Conservation (phyloP, 2,329 filamentous ascomycete species). For the Neofusicoccum kwambonambiense region DNA sequence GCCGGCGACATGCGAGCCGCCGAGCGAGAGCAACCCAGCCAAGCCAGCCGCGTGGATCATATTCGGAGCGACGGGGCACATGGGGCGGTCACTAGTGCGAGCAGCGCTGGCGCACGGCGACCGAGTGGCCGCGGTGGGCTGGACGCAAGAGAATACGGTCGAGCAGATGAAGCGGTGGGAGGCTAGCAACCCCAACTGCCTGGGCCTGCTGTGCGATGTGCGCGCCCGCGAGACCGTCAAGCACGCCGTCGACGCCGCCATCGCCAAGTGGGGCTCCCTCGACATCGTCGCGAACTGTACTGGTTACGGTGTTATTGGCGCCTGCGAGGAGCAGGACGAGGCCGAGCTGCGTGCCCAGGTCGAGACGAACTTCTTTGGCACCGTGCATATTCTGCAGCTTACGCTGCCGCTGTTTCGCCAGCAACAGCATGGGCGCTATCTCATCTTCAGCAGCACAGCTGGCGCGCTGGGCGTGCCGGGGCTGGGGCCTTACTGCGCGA, state of each 20-base stretch:
- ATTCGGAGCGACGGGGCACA: conserved; percentile 96
- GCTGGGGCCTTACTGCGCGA: conserved; percentile 90
- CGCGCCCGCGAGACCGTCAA: conserved; percentile 76
- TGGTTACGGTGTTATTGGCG: conserved; percentile 87
- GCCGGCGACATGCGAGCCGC: conserved; percentile 83
- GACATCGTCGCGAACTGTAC: conserved; percentile 56
- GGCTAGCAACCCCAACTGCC: conserved; percentile 59
- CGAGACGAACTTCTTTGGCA: conserved; percentile 96
- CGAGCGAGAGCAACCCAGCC: conserved; percentile 65
- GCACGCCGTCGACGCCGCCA: conserved; percentile 66
- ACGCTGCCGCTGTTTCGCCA: conserved; percentile 84
- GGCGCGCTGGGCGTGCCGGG: conserved; percentile 93
- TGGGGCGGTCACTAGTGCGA: conserved; percentile 87
- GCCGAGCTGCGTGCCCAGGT: conserved; percentile 94
- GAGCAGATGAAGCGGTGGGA: conserved; percentile 67
- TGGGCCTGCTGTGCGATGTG: conserved; percentile 87
- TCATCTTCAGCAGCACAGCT: conserved; percentile 92
- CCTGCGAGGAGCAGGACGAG: conserved; percentile 96
- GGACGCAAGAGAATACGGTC: conserved; percentile 72
- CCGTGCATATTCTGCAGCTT: conserved; percentile 86
- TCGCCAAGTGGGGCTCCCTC: conserved; percentile 67
- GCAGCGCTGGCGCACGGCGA: conserved; percentile 78
- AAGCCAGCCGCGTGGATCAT: conserved; percentile 89
- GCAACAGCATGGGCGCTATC: conserved; percentile 71
- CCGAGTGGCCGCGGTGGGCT: conserved; percentile 80